Conservation (phyloP, 2,329 filamentous ascomycete species). For the Lasiodiplodia hormozganensis region DNA sequence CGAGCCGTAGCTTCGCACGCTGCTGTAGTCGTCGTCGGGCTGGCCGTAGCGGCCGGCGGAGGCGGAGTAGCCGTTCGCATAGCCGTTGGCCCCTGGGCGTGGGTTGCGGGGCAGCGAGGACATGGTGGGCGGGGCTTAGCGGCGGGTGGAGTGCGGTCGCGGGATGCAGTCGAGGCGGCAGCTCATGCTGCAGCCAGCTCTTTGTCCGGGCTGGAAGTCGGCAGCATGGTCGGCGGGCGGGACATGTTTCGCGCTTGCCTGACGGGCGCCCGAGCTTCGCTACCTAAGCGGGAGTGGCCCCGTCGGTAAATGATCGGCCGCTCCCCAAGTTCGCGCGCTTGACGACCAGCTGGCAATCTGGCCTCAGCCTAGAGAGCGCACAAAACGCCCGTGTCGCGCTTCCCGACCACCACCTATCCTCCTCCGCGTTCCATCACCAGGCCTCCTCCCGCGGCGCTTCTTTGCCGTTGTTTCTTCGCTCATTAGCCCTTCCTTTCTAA, state of each 20-base stretch:
- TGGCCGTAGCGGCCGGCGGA: slow-evolving; percentile 42
- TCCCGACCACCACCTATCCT: slow-evolving; percentile 19
- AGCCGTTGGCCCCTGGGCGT: slow-evolving; percentile 44
- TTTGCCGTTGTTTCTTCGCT: slow-evolving; percentile 16
- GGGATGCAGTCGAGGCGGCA: slow-evolving; percentile 15
- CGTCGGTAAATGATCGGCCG: slow-evolving; percentile 25
- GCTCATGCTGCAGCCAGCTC: slow-evolving; percentile 29
- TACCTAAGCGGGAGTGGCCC: slow-evolving; percentile 11
- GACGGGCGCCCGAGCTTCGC: slow-evolving; percentile 11
- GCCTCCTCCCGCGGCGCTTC: slow-evolving; percentile 11
- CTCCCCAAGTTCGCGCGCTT: slow-evolving; percentile 12
- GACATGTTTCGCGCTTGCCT: slow-evolving; percentile 23
- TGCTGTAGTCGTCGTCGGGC: slow-evolving; percentile 38
- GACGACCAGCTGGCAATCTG: slow-evolving; percentile 28
- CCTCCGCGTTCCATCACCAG: slow-evolving; percentile 26
- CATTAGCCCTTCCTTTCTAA: slow-evolving; percentile 24
- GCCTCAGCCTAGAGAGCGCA: slow-evolving; percentile 27
- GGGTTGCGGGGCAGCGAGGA: slow-evolving; percentile 44
- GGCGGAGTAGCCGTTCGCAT: slow-evolving; percentile 47
- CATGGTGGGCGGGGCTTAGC: slow-evolving; percentile 37
- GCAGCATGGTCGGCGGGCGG: slow-evolving; percentile 5
- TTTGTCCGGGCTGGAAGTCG: slow-evolving; percentile 14
- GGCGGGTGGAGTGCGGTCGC: not conserved
- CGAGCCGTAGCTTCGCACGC: slow-evolving; percentile 31
- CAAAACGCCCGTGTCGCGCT: slow-evolving; percentile 29